Conservation (phyloP, 805 yeast genomes). For the Candida sonorensis region DNA sequence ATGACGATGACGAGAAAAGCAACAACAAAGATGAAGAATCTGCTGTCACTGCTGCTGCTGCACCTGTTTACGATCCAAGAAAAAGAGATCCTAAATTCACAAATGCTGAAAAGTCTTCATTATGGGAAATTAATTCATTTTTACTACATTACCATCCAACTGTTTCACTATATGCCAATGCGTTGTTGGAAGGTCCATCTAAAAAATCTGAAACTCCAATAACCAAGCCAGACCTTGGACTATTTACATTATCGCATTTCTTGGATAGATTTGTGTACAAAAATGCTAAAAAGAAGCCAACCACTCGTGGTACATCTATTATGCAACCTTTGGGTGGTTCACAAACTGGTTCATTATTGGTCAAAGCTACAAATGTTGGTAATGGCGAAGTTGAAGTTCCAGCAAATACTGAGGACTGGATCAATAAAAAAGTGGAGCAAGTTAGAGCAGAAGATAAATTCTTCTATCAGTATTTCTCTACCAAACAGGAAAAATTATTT, state of each 20-base stretch:
- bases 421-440: constrained; percentile 50
- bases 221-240: constrained; percentile 82
- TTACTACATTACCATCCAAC: constrained; percentile 88
- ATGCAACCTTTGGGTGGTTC: constrained; percentile 97
- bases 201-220: constrained; percentile 22
- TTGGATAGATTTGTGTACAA: constrained; percentile 93
- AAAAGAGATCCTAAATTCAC: constrained; percentile 92
- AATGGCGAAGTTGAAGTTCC: constrained; percentile 59
- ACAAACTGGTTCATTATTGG: constrained; percentile 62
- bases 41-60: no score
- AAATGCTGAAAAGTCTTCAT: constrained; percentile 71
- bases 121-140: constrained; percentile 83
- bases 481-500: constrained; percentile 41
- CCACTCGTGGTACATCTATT: constrained; percentile 80
- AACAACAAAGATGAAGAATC: constrained; percentile 10
- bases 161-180: constrained; percentile 69
- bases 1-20: constrained; percentile 25
- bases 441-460: constrained; percentile 84
- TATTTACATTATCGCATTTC: constrained; percentile 83
- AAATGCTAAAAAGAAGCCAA: constrained; percentile 74
- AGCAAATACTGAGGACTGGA: constrained; percentile 83
- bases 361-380: constrained; percentile 44
- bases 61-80: constrained; percentile 74
- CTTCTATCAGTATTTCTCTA: constrained; percentile 77
- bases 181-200: constrained; percentile 44